Evolutionary conservation across 2,329 filamentous ascomycete species (phyloP), one percentile per base, ranked within the genome.

Genomic region (Aspergillus vadensis): DNA sequence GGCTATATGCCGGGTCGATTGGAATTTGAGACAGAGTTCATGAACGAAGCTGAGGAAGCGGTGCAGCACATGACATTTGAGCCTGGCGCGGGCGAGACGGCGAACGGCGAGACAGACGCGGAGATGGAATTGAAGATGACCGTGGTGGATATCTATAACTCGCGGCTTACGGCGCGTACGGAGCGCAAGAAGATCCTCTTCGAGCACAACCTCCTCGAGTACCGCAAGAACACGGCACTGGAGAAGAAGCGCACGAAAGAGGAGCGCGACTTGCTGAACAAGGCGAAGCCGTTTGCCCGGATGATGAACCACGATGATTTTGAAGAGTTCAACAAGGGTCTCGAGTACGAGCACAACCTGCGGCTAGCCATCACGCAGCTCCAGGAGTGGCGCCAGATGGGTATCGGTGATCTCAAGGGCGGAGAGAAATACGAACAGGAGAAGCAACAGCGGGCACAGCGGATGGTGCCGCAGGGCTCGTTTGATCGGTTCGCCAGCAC

Each of bases 61-160:
- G 95, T 99, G 2, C 95, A 99, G 75, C 88, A 96, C 65, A 98
- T 99, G 93, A 91, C 96, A 65, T 99, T 99, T 71, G 94, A 98
- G 59, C 94, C 95, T 0, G 95, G 95, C 25, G 94, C 97, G 77
- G 95, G 95, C 59, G 83, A 96, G 67, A 96, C 97, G 71, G 88
- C 90, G 1, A 97, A 92, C 0, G 90, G 91, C 63, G 89, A 96
- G 72, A 82, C 96, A 60, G 95, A 99, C 69, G 92, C 95, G 0
- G 95, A 99, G 76, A 96, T 97, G 84, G 93, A 97, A 65, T 85
- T 99, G 49, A 99, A 99, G 82, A 87, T 98, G 79, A 97, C 92
- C 0, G 92, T 99, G 19, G 97, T 99, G 88, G 92, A 97, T 66
- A 96, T 99, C 54, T 99, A 99, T 82, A 99, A 99, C 72, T 89